Evolutionary conservation across 352 stramenopile species (phyloP), one percentile per base, ranked within the genome.

Genomic region (Globisporangium polare): DNA sequence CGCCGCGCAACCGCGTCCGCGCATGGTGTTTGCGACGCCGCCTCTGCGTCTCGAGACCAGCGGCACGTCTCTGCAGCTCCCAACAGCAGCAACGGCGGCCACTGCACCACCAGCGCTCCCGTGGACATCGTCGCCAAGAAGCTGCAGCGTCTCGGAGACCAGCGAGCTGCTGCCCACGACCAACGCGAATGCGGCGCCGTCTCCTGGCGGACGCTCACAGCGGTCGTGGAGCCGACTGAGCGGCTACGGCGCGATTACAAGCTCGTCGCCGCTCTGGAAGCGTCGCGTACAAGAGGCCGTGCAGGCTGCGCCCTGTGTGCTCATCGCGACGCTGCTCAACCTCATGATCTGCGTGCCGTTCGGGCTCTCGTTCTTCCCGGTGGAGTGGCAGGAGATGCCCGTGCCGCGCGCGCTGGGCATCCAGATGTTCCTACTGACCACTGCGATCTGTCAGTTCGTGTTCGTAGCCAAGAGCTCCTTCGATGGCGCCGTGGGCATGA

Each of bases 311-410:
- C 81, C 83, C 0, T 86, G 73, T 47, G 72, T 95, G 9, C 42
- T 77, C 31, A 92, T 95, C 56, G 86, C 81, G 29, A 80, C 88
- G 49, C 62, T 89, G 27, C 72, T 95, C 35, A 91, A 95, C 67
- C 74, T 95, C 42, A 95, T 95, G 86, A 90, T 95, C 59, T 93
- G 77, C 62, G 84, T 95, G 24, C 86, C 86, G 5, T 95, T 95
- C 55, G 86, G 83, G 4, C 71, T 92, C 18, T 90, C 83, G 66
- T 95, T 93, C 66, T 95, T 95, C 67, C 86, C 86, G 5, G 70
- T 88, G 18, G 81, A 92, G 63, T 95, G 83, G 81, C 57, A 79
- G 15, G 79, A 88, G 24, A 84, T 90, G 20, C 83, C 86, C 3
- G 78, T 90, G 65, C 83, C 86, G 22, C 78, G 75, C n/a, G 81